Base-by-base conservation (phyloP, 2,329 filamentous ascomycete species). In the Pseudogymnoascus sp. region DNA sequence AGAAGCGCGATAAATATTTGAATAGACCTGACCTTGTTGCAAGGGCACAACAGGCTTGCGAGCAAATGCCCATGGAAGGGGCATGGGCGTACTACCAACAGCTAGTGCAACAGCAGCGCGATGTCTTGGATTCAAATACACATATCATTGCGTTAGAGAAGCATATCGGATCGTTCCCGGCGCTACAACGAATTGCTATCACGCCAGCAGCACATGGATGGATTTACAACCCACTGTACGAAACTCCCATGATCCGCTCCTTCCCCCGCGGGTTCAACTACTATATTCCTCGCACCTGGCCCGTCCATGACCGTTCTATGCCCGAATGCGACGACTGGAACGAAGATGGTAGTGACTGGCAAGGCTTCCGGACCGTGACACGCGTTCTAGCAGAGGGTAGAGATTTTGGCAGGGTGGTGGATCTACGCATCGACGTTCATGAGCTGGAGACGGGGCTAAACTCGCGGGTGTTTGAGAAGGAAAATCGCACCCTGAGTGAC, bases 211-310 rank as follows among this genome's bases (percentile, higher is more conserved):
- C 73, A 0, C 75, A 77, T 62, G 73, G 73, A 0, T 64, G 67
- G 41, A 60, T 71, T 0, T 70, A 71, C n/a, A 56, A 60, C 0
- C 75, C 75, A 0, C 60, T 70, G 0, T 77, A 77, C 57, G 62
- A 73, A 18, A 77, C 75, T 0, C 75, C 75, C 1, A 74, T 74
- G 65, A 74, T 75, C 28, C 73, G 74, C 5, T 68, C 70, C 2
- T 71, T 77, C 10, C 74, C 74, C 0, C 52, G 61, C 1, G 72
- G 72, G 3, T 74, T 77, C 35, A 71, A 71, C 21, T 75, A 77
- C 60, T 71, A 21, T 61, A 35, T 35, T 35, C 33, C 12, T 2
- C 13, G 12, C 13, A n/a, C 12, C 33, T 35, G 33, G 33, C 33
- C 33, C 12, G 1, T 35, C 33, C 12, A 1, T 35, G 2, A n/a